Base-by-base conservation (phyloP, 306 rosid genomes). In the Senna siamea region DNA sequence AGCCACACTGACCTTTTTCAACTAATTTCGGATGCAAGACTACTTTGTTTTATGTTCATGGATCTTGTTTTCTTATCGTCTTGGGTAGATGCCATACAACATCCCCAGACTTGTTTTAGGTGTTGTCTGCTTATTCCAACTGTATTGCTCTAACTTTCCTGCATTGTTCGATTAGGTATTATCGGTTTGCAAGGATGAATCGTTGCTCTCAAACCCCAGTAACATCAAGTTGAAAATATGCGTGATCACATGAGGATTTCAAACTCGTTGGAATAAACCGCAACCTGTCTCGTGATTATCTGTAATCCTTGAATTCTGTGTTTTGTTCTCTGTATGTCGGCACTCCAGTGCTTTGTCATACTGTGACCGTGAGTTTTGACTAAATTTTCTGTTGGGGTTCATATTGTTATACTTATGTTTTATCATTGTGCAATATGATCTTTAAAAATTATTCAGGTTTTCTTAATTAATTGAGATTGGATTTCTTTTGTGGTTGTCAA, bases 171-270 rank as follows among this genome's bases (percentile, higher is more conserved):
- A 65, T 78, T 77, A 93, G 98, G 97, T 41, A 75, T 93, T 52
- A 92, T 94, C 56, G 97, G 99, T 28, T 84, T 94, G 67, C 97
- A 94, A 79, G 96, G 93, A 46, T 94, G 87, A 87, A 69, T 43
- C 18, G 0, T 26, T 22, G 17, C 34, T 38, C 34, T 70, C 74
- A 41, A 54, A 2, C 34, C 32, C 19, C 7, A 41, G 48, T 30
- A 30, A 20, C 75, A 23, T 28, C 69, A 44, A 54, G 83, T 51
- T 69, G 54, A 64, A 66, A 44, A 14, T 4, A 11, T 44, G 48
- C 19, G 34, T 69, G 76, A 8, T 52, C 32, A 15, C 13, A 23
- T 44, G 69, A n/a, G 1, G 47, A 37, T 22, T 55, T 51, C 35
- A 41, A 74, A 47, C 19, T 44, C n/a, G 44, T 64, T 52, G 70